Evolutionary conservation across 352 stramenopile species (phyloP), one percentile per base, ranked within the genome.

Genomic region (Globisporangium abappressorium): DNA sequence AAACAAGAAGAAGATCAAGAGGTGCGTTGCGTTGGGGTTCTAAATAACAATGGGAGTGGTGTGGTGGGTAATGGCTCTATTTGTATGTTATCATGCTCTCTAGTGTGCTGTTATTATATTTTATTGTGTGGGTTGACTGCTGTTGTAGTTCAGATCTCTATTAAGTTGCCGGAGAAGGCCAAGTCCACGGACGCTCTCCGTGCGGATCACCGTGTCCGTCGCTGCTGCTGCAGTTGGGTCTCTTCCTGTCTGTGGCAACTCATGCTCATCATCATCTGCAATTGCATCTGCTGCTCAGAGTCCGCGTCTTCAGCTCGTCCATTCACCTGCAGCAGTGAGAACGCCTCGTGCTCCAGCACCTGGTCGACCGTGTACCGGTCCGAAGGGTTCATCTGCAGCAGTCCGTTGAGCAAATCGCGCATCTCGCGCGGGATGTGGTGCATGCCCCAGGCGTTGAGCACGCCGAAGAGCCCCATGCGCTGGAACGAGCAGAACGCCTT

Each of bases 371-470:
- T 43, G 28, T 60, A 60, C 3, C 28, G 33, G 3, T 41, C 30
- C 18, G 7, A 15, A 18, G 75, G 73, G 26, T 79, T 69, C 22
- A 81, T 70, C 61, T 77, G 65, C 30, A 83, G 72, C 65, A 85
- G 55, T 43, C 55, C 55, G 28, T 60, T 60, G 18, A 60, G 55
- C 55, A 60, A 30, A 12, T 60, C 30, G 14, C 55, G 8, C 28
- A 60, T 26, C 15, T 20, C 30, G 15, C 18, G 18, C n/a, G 55
- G 28, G 18, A 60, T 60, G 55, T 60, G 28, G 55, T 60, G 76
- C 24, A 70, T 65, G 7, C 46, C 55, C 76, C 78, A 86, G 20
- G 71, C 38, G 28, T 68, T n/a, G 11, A 90, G 64, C 36, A 88
- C 61, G 9, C 67, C 74, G 3, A 47, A 12, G 41, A 79, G 58